These are phyloP conservation scores for Dryas integrifolia DNA, from an alignment of 331 rosid species.

Conservation along the genomic window DNA sequence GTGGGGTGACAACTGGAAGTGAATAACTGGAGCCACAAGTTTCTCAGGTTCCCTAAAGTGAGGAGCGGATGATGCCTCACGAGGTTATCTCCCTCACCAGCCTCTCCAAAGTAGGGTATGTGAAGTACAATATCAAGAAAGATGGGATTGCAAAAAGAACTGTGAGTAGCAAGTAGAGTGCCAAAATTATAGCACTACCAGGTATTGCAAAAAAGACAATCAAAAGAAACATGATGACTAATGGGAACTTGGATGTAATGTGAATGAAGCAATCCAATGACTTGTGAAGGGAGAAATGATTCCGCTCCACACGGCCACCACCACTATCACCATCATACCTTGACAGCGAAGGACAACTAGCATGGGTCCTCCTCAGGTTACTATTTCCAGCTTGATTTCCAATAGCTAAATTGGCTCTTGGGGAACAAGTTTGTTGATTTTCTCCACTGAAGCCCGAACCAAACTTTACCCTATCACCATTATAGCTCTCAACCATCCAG, in stretches of 20 bases:
- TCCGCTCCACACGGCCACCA: constrained; percentile 37
- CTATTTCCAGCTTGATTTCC: constrained; percentile 45
- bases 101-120: constrained; percentile 69
- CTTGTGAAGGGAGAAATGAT: constrained; percentile 49
- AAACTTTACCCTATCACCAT: constrained; percentile 61
- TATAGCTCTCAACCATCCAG: constrained; percentile 93
- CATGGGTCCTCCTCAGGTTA: constrained; percentile 50
- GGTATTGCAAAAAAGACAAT: constrained; percentile 64
- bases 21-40: constrained; percentile 1
- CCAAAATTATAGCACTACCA: constrained; percentile 60
- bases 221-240: constrained; percentile 62
- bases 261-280: constrained; percentile 74
- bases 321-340: constrained; percentile 34
- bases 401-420: constrained; percentile 33
- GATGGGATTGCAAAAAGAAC: constrained; percentile 84
- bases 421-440: constrained; percentile 45
- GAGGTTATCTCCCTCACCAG: constrained; percentile 68
- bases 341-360: constrained; percentile 33
- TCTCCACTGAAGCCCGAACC: constrained; percentile 42
- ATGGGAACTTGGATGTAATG: constrained; percentile 75
- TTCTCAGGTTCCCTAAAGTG: constrained; percentile 11
- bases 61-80: constrained; percentile 35
- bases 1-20: constrained; percentile 2
- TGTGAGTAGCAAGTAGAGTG: constrained; percentile 70
- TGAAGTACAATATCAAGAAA: constrained; percentile 62